Evolutionary conservation across 2,329 filamentous ascomycete species (phyloP).

Genomic region (Cryphonectria naterciae): DNA sequence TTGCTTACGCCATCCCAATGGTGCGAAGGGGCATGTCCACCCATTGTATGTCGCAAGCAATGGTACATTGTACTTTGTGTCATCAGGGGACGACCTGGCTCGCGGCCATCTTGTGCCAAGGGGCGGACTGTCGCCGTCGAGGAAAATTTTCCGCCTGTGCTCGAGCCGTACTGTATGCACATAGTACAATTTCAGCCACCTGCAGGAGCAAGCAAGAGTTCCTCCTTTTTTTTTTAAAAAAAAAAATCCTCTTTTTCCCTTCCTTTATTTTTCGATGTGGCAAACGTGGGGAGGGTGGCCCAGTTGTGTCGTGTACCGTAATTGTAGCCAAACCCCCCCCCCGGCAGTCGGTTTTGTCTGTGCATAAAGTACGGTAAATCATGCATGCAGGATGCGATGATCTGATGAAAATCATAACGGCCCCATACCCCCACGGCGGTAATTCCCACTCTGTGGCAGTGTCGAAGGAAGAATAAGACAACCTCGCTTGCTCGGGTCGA

Average conservation of each 20-base stretch:
- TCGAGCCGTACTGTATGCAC: not conserved
- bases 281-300: not conserved
- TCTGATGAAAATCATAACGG: conserved; percentile 1
- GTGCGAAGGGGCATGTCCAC: not conserved
- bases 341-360: not conserved
- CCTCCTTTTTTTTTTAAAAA: not conserved
- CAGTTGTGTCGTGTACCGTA: not conserved
- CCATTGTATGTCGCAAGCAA: not conserved
- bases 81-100: conserved; percentile 14
- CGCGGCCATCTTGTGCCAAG: not conserved
- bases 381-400: not conserved
- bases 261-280: not conserved
- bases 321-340: not conserved
- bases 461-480: not conserved
- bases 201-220: not conserved
- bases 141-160: no score
- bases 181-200: not conserved
- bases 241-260: no score
- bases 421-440: not conserved
- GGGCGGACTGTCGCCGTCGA: not conserved
- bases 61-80: conserved; percentile 9
- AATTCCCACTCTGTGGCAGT: not conserved
- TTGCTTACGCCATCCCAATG: conserved; percentile 12
- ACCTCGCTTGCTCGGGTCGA: not conserved
- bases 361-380: not conserved